phyloP scores from a whole-genome alignment of 73 alveolate species.

The Paramecium sexaurelia region DNA sequence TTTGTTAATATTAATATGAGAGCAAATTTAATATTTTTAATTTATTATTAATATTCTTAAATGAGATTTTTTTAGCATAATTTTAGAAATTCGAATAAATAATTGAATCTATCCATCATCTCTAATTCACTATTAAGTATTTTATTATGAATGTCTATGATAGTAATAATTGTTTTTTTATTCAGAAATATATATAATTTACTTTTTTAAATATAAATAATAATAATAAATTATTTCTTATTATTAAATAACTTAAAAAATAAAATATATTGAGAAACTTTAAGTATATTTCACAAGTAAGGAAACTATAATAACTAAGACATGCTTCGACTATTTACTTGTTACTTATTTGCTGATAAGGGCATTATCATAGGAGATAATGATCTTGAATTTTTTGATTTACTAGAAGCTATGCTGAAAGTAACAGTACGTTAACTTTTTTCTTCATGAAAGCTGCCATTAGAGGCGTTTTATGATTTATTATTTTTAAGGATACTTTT shows the following conservation, averaged over 20 bases:
- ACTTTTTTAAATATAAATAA: too few relatives aligned
- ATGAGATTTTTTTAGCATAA: too few relatives aligned
- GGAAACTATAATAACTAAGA: neutral
- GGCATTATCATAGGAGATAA: neutral
- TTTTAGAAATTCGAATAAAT: too few relatives aligned
- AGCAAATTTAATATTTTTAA: too few relatives aligned
- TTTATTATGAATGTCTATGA: too few relatives aligned
- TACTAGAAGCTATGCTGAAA: neutral
- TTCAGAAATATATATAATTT: too few relatives aligned
- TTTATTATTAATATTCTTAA: too few relatives aligned
- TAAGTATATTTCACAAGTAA: neutral
- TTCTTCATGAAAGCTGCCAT: neutral
- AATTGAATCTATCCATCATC: too few relatives aligned
- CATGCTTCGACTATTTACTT: neutral
- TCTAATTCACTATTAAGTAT: too few relatives aligned
- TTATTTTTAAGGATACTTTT: neutral
- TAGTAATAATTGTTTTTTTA: too few relatives aligned
- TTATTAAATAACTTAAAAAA: neutral
- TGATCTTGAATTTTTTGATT: neutral
- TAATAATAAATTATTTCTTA: neutral
- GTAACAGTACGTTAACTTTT: neutral
- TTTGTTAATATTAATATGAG: too few relatives aligned
- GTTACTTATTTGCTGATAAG: neutral
- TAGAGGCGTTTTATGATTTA: neutral
- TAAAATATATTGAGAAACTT: neutral